Percentiles rank a stretch among this genome's conserved stretches.
Conservation (phyloP, 768 basidiomycete genomes). For the Amanita jacksonii region DNA sequence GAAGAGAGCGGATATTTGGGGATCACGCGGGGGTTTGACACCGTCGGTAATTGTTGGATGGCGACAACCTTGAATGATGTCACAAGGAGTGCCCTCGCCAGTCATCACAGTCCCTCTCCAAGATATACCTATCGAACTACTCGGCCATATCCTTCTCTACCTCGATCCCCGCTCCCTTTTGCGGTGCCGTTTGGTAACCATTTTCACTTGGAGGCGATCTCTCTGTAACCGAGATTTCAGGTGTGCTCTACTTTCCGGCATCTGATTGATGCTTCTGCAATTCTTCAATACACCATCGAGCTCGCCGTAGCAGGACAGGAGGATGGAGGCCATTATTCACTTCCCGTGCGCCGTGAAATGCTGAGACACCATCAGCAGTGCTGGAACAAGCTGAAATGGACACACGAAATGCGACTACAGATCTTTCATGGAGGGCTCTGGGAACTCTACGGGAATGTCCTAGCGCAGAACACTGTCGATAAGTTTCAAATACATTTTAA, state of each 20-base stretch:
- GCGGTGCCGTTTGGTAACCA: slow-evolving; percentile 11
- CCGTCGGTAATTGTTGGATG: neutral
- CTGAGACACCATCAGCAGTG: slow-evolving; percentile 9
- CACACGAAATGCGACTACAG: slow-evolving; percentile 19
- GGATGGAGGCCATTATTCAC: slow-evolving; percentile 20
- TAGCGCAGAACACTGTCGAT: slow-evolving; percentile 30
- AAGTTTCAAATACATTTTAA: slow-evolving; percentile 28
- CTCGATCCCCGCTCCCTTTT: slow-evolving; percentile 5
- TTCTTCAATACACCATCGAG: slow-evolving; percentile 12
- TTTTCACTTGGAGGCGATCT: neutral
- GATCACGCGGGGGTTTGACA: neutral
- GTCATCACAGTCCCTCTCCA: neutral
- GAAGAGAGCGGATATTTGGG: neutral
- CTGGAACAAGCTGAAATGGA: slow-evolving; percentile 26
- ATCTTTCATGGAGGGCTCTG: slow-evolving; percentile 39
- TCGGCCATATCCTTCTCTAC: neutral
- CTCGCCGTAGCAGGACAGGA: slow-evolving; percentile 8
- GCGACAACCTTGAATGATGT: neutral
- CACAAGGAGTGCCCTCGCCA: too few species aligned
- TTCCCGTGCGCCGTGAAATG: slow-evolving; percentile 16
- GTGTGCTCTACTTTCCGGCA: neutral
- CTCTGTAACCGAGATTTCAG: neutral
- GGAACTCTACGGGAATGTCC: slow-evolving; percentile 50
- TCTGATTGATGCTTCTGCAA: slow-evolving; percentile 1
- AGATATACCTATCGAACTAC: slow-evolving; percentile 6